Conservation (phyloP, 441 rosid species). For the Biscutella laevigata region DNA sequence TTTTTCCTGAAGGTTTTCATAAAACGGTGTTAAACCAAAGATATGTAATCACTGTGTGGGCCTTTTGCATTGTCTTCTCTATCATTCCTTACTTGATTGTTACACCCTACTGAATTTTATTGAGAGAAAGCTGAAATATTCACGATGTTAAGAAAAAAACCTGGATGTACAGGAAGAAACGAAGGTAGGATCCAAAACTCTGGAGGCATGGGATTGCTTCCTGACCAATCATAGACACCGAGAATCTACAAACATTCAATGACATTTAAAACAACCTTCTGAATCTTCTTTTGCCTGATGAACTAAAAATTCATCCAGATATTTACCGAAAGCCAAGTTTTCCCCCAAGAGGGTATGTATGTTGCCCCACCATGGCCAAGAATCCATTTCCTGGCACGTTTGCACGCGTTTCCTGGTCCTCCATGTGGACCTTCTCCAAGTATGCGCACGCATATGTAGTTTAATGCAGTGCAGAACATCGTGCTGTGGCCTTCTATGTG, state of each 20-base stretch:
- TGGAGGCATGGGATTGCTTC: slow-evolving; percentile 51
- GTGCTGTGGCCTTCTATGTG: slow-evolving; percentile 58
- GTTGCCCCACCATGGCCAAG: slow-evolving; percentile 47
- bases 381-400: slow-evolving; percentile 37
- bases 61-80: too few species aligned
- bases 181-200: slow-evolving; percentile 61
- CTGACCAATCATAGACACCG: slow-evolving; percentile 53
- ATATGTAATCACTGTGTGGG: too few species aligned
- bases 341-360: slow-evolving; percentile 57
- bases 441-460: slow-evolving; percentile 41
- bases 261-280: neutral
- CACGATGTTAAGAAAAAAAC: slow-evolving; percentile 13
- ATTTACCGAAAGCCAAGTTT: slow-evolving; percentile 54
- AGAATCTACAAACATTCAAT: slow-evolving; percentile 29
- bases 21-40: neutral
- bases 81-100: too few species aligned
- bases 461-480: slow-evolving; percentile 47
- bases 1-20: slow-evolving; percentile 41
- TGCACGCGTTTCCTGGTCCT: slow-evolving; percentile 38
- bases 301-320: neutral
- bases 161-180: slow-evolving; percentile 44
- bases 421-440: slow-evolving; percentile 38
- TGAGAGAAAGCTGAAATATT: neutral
- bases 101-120: neutral
- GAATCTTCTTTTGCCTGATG: neutral